Evolutionary conservation across 345 rosid species (phyloP).

Genomic region (Moricandia arvensis): DNA sequence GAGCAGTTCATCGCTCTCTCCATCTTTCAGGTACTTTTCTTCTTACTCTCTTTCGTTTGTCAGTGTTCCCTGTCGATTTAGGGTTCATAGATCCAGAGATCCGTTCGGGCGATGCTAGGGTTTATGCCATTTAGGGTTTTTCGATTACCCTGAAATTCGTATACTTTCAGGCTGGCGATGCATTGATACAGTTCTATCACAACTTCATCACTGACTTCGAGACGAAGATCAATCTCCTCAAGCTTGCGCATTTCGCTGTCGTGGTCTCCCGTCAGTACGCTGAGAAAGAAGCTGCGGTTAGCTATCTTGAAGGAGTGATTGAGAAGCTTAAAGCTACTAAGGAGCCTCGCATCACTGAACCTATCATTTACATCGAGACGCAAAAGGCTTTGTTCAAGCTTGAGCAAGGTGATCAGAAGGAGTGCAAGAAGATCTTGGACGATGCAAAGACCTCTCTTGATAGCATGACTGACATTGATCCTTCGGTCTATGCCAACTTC

Average conservation of each 20-base stretch:
- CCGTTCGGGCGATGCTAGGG: neutral
- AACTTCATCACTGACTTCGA: conserved; percentile 95
- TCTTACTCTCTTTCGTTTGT: neutral
- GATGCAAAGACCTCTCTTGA: conserved; percentile 84
- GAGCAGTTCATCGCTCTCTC: conserved; percentile 92
- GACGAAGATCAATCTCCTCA: conserved; percentile 96
- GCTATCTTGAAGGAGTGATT: conserved; percentile 80
- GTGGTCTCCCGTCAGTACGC: conserved; percentile 85
- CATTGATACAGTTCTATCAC: conserved; percentile 79
- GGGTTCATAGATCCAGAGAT: conserved; percentile 27
- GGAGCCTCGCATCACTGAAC: conserved; percentile 82
- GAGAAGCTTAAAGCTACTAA: conserved; percentile 76
- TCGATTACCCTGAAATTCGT: too few species aligned
- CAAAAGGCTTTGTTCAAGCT: conserved; percentile 86
- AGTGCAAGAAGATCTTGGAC: conserved; percentile 85
- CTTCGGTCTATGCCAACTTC: conserved; percentile 83
- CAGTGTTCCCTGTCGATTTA: neutral
- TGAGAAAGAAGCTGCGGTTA: conserved; percentile 92
- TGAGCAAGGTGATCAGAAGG: conserved; percentile 86
- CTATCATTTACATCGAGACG: conserved; percentile 82
- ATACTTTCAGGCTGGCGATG: conserved; percentile 84
- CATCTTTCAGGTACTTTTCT: conserved; percentile 61
- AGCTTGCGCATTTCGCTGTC: conserved; percentile 95
- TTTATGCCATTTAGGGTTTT: conserved; percentile 8
- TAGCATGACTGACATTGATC: conserved; percentile 98